Evolutionary conservation across 2,329 filamentous ascomycete genomes (phyloP), one percentile per base, ranked within the genome.

Genomic region (Macrophomina pseudophaseolina): DNA sequence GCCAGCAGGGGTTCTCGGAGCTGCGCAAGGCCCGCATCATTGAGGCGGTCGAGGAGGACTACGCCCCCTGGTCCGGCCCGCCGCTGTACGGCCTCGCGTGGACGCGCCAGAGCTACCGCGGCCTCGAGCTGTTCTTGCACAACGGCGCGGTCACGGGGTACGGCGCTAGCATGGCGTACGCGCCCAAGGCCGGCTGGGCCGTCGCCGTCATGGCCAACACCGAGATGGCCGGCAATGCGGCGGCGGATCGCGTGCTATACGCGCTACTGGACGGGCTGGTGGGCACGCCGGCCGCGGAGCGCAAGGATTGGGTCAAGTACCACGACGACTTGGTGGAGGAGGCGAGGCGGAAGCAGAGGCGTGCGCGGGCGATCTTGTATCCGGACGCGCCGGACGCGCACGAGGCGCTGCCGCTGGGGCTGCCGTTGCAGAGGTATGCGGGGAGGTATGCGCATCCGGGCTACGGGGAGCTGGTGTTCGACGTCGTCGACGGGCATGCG

Each of bases 161-260:
- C 23, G 64, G 46, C 4, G 53, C 64, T 14, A 8, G 5, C 7
- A 42, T 59, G 44, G 53, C 53, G 23, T 66, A 59, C 5, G 44
- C 32, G 44, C 64, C 64, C 0, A 5, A 44, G 44, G 30, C 46
- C 11, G n/a, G 35, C 1, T 66, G 64, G 64, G 64, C 44, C 11
- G 54, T 66, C 1, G 54, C 32, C 5, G 44, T 66, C 33, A 49
- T 66, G 32, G 64, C 64, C 44, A 66, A 66, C 9, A 66, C 64
- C 11, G 64, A 66, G 30, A 46, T 60, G 4, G 0, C 9, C 30
- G 35, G 64, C 23, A 18, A 18, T 2, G 23, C 8, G 42, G 54
- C 44, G 44, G 53, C 44, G 53, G 44, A 59, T 11, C 12, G 32
- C 14, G 18, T 66, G 54, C 8, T 60, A 1, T 51, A n/a, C 16